Conservation (phyloP, 2,329 filamentous ascomycete genomes). For the Trematosphaeria pertusa region DNA sequence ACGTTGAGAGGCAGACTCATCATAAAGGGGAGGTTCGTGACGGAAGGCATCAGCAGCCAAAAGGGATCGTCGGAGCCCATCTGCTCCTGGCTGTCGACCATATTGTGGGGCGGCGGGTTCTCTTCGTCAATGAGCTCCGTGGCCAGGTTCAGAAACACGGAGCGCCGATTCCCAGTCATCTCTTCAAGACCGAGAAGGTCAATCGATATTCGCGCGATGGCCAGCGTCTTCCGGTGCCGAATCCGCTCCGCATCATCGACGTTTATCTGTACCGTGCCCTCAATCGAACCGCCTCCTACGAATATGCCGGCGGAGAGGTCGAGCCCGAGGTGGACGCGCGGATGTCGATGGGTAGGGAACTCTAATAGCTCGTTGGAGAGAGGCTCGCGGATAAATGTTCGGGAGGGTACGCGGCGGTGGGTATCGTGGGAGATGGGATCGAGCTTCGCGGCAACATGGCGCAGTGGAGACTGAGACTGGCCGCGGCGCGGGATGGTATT, state of each 20-base stretch:
- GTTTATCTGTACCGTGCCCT: conserved; percentile 57
- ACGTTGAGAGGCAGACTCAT: conserved; percentile 62
- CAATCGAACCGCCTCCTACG: conserved; percentile 62
- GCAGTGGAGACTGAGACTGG: conserved; percentile 57
- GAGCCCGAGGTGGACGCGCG: conserved; percentile 57
- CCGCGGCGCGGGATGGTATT: conserved; percentile 54
- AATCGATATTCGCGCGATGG: conserved; percentile 58
- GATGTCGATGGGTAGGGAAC: conserved; percentile 57
- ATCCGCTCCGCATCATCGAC: conserved; percentile 56
- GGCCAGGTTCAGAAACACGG: conserved; percentile 59
- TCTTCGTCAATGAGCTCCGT: conserved; percentile 59
- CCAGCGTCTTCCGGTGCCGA: conserved; percentile 53
- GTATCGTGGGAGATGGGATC: conserved; percentile 54
- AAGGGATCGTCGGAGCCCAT: conserved; percentile 49
- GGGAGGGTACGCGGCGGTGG: conserved; percentile 53
- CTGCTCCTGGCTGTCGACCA: conserved; percentile 55
- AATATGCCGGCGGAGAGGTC: conserved; percentile 59
- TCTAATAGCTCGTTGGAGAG: conserved; percentile 58
- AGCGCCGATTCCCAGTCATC: conserved; percentile 52
- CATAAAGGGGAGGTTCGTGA: conserved; percentile 58
- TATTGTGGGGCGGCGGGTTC: conserved; percentile 58
- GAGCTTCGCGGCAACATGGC: conserved; percentile 48
- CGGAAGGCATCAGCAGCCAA: conserved; percentile 59
- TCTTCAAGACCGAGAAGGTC: conserved; percentile 63
- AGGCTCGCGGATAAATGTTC: conserved; percentile 57